Conservation (phyloP, 176 grass and related monocot species). For the Otatea glauca region DNA sequence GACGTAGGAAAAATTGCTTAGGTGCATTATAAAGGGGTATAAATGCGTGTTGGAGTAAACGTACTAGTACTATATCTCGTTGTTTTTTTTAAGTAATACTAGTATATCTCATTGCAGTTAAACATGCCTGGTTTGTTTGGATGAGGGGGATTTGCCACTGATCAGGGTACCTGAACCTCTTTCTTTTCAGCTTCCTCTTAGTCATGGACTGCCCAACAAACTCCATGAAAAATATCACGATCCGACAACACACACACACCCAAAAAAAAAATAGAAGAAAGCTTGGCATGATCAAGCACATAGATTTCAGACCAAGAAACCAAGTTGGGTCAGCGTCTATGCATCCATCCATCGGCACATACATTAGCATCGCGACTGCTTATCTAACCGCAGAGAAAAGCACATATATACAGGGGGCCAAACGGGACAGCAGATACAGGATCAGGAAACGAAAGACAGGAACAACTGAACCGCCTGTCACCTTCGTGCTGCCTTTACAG, state of each 20-base stretch:
- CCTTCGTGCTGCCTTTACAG: not conserved
- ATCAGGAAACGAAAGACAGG: not conserved
- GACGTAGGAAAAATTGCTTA: too few relatives aligned
- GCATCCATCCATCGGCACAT: not conserved
- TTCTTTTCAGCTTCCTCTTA: not conserved
- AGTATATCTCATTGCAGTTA: not conserved
- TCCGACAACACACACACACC: not conserved
- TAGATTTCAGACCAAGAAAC: not conserved
- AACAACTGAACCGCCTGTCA: not conserved
- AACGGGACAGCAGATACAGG: not conserved
- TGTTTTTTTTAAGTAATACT: not conserved
- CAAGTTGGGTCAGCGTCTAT: not conserved
- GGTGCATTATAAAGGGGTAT: too few relatives aligned
- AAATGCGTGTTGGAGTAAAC: not conserved
- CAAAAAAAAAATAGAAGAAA: not conserved
- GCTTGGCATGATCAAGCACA: too few relatives aligned
- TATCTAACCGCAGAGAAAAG: not conserved
- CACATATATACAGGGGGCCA: not conserved
- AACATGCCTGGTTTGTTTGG: not conserved
- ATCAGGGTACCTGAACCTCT: not conserved
- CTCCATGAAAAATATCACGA: not conserved
- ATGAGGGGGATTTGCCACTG: not conserved
- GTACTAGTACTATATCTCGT: too few relatives aligned
- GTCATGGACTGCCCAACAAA: not conserved
- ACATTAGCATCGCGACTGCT: not conserved